Conservation (phyloP, 2,329 filamentous ascomycete species). For the Furcasterigmium furcatum region DNA sequence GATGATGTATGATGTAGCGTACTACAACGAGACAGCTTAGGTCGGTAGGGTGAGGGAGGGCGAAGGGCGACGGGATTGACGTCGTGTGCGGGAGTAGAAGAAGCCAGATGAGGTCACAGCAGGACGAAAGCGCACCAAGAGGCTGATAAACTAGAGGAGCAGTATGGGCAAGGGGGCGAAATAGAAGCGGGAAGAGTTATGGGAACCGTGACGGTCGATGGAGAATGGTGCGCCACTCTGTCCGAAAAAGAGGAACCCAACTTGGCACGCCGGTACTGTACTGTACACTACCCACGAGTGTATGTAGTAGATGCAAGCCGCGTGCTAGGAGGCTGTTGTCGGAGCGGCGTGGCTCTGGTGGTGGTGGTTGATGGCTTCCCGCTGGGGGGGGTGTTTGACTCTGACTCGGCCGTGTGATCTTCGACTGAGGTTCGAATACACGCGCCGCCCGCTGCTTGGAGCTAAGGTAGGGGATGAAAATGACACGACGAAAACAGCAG, state of each 20-base stretch:
- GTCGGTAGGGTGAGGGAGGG: constrained; percentile 23
- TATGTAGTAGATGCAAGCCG: no score
- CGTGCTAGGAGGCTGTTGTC: no score
- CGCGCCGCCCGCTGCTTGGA: no score
- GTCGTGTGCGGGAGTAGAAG: constrained; percentile 12
- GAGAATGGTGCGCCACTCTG: not conserved
- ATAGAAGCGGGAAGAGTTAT: not conserved
- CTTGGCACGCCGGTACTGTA: no score
- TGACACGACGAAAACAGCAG: not conserved
- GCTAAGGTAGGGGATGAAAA: no score
- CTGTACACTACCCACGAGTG: no score
- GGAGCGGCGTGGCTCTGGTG: no score
- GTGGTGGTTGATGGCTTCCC: no score
- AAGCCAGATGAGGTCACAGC: constrained; percentile 39
- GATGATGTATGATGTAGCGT: constrained; percentile 37
- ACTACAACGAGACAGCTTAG: constrained; percentile 2
- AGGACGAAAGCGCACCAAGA: constrained; percentile 9
- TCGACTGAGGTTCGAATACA: no score
- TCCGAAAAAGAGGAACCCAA: not conserved
- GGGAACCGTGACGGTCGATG: constrained; percentile 1
- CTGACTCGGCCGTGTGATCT: no score
- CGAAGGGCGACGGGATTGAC: constrained; percentile 19
- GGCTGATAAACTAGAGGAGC: constrained; percentile 1
- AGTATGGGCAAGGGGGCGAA: not conserved
- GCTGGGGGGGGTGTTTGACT: no score